Percentiles rank a stretch among this genome's conserved stretches.
These are phyloP conservation scores for Medakamo hakoo DNA, from an alignment of 139 green algal species.

Conservation along the genomic window DNA sequence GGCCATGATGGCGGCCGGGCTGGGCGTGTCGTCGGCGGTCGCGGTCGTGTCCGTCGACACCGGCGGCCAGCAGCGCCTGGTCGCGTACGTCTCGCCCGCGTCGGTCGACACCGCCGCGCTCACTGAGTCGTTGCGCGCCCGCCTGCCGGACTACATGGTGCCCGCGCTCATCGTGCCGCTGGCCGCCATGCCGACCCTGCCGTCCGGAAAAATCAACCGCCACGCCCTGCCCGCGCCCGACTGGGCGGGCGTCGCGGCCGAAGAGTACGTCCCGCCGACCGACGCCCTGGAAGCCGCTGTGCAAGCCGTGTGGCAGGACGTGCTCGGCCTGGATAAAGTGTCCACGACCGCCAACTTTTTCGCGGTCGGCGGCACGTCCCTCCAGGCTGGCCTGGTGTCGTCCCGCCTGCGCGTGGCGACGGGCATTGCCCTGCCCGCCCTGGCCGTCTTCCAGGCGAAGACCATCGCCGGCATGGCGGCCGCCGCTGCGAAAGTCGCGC, in stretches of 20 bases:
- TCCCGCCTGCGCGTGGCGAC: not conserved
- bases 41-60: conserved; percentile 5
- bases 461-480: conserved; percentile 9
- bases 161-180: conserved; percentile 5
- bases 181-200: conserved; percentile 6
- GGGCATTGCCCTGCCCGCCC: conserved; percentile 3
- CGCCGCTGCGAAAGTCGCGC: not conserved
- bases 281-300: not conserved
- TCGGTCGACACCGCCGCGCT: not conserved
- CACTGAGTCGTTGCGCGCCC: not conserved
- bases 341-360: conserved; percentile 12
- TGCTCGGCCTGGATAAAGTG: conserved; percentile 2
- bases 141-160: conserved; percentile 12
- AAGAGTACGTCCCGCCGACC: not conserved
- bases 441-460: conserved; percentile 9
- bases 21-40: conserved; percentile 1
- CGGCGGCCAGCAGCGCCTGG: not conserved
- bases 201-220: conserved; percentile 13
- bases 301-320: conserved; percentile 1
- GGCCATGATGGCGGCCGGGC: too few relatives aligned
- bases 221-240: conserved; percentile 8
- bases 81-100: not conserved
- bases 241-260: conserved; percentile 1
- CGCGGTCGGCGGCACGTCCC: conserved; percentile 16
- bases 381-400: conserved; percentile 8